Percentiles rank a stretch among this genome's conserved stretches.
Evolutionary conservation across 306 rosid genomes (phyloP).

Genomic region (Elaeagnus macrophylla): DNA sequence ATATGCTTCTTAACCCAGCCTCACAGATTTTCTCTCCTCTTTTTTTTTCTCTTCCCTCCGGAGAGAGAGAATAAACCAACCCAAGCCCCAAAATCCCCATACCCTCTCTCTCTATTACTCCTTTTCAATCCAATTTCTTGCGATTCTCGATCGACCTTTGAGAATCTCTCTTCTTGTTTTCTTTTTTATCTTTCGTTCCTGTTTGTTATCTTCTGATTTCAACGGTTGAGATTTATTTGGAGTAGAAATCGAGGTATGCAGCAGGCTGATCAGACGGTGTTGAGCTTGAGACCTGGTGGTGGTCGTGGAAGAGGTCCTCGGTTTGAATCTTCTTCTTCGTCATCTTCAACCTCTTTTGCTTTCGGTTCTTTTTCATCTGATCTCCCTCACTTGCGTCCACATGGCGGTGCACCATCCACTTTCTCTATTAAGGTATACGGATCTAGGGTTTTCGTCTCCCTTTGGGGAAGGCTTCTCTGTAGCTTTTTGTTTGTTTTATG

Average conservation of each 20-base stretch:
- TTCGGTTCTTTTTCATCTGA: constrained; percentile 67
- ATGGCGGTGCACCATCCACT: constrained; percentile 35
- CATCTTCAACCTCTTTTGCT: constrained; percentile 41
- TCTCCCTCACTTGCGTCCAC: constrained; percentile 50
- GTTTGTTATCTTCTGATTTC: no score
- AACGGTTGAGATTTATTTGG: constrained; percentile 31
- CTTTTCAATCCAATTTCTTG: constrained; percentile 21
- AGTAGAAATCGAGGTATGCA: constrained; percentile 83
- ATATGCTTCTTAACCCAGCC: constrained; percentile 28
- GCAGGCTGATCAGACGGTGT: constrained; percentile 79
- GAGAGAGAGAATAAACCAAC: constrained; percentile 18
- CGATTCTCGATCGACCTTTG: constrained; percentile 45
- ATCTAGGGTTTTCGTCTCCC: constrained; percentile 3
- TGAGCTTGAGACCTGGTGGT: constrained; percentile 99
- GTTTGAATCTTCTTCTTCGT: constrained; percentile 45
- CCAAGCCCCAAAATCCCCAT: constrained; percentile 30
- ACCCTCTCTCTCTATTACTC: constrained; percentile 27
- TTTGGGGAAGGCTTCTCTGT: neutral
- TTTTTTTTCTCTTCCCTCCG: constrained; percentile 4
- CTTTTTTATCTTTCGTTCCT: constrained; percentile 1
- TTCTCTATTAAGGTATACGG: constrained; percentile 60
- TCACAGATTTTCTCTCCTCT: constrained; percentile 21
- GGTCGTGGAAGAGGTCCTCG: constrained; percentile 83
- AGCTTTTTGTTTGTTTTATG: neutral
- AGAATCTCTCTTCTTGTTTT: constrained; percentile 19